Conservation (phyloP, 2,329 filamentous ascomycete species). For the Cordyceps cateniannulata region DNA sequence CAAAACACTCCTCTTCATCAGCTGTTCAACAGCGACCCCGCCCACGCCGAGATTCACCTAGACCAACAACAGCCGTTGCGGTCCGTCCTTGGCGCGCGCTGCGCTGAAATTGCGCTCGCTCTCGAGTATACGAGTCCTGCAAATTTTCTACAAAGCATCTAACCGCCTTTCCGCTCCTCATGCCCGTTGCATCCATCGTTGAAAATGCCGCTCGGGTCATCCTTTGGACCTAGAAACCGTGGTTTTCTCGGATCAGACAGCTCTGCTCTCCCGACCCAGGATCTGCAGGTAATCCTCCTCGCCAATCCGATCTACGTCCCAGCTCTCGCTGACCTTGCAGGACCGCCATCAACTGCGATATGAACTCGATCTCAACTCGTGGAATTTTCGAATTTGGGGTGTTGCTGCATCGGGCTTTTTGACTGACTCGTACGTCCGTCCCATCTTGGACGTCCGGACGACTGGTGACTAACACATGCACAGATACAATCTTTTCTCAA, state of each 20-base stretch:
- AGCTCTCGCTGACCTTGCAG: slow-evolving; percentile 22
- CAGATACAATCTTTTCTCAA: slow-evolving; percentile 49
- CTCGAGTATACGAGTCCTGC: not conserved
- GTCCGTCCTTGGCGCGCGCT: not conserved
- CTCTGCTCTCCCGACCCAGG: slow-evolving; percentile 42
- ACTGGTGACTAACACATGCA: slow-evolving; percentile 1
- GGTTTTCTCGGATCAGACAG: slow-evolving; percentile 45
- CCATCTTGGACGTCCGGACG: not conserved
- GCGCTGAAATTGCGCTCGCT: slow-evolving; percentile 4
- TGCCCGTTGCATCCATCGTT: not conserved
- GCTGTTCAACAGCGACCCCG: not conserved
- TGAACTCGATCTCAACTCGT: slow-evolving; percentile 47
- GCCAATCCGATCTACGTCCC: not conserved
- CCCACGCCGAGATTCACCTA: not conserved
- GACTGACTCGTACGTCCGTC: slow-evolving; percentile 41
- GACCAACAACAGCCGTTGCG: not conserved
- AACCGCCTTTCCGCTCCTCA: not conserved
- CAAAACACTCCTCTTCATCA: not conserved
- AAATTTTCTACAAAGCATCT: slow-evolving; percentile 1
- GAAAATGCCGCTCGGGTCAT: slow-evolving; percentile 25
- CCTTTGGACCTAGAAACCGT: slow-evolving; percentile 34
- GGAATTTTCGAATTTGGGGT: slow-evolving; percentile 49
- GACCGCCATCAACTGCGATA: slow-evolving; percentile 46
- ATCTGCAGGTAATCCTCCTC: slow-evolving; percentile 36
- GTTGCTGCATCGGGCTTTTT: slow-evolving; percentile 49